Base-by-base conservation (phyloP, 176 grass and related monocot species). In the Dactylis glomerata region DNA sequence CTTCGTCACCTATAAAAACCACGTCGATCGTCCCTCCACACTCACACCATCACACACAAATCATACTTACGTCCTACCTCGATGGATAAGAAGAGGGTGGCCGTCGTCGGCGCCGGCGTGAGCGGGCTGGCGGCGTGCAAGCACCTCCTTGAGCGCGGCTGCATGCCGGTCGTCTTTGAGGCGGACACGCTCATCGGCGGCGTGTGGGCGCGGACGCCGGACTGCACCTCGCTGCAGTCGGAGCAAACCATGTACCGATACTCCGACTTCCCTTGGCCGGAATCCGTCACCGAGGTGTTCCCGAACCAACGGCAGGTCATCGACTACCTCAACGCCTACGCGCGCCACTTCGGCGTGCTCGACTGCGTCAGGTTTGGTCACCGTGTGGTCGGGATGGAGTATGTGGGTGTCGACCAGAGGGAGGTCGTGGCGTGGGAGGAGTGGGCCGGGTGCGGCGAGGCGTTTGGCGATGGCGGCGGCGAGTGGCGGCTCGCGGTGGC, bases 71-170 rank as follows among this genome's bases (percentile, higher is more conserved):
- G n/a, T n/a, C 11, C 7, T 0, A 1, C 0, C 10, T 2, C 0
- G 0, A 83, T 84, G 82, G 82, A 84, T 8, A 75, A 50, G 74
- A 90, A 86, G 82, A 51, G 85, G 17, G 82, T 95, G 80, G 50
- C 47, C 28, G 82, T 92, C 52, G 36, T 92, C 1, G 93, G 90
- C 19, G 90, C 90, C 20, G 88, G 93, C 28, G 61, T 92, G 61
- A 95, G 90, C 45, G 93, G 93, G 17, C 87, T 92, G 13, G 50
- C 82, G 5, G 81, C 90, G 46, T 95, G 93, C 83, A 95, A 95
- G 86, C 85, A 92, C 54, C 74, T 68, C 17, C 54, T 88, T 24
- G 90, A 88, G 17, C 68, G 67, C 13, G 93, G 93, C 12, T 90
- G 81, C 80, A 13, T 61, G 46, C 93, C 93, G 19, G 8, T 82